These are phyloP conservation scores for Pascua guehoae DNA, from an alignment of 1,284 basidiomycete genomes.

Conservation along the genomic window DNA sequence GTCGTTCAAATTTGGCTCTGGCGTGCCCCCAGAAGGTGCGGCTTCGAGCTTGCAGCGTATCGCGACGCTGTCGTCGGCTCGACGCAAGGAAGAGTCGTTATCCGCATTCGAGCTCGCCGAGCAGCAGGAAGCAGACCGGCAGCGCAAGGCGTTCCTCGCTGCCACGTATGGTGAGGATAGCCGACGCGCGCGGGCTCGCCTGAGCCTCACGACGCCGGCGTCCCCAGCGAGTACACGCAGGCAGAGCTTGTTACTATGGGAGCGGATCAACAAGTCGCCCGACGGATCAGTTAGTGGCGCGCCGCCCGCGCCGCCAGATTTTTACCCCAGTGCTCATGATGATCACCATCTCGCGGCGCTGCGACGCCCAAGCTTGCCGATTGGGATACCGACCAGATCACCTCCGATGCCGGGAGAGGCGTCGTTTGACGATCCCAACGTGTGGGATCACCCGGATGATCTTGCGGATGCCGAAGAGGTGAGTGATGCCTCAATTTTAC, in stretches of 20 bases:
- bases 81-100: conserved; percentile 6
- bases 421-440: conserved; percentile 14
- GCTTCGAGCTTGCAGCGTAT: conserved; percentile 4
- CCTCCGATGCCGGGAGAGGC: neutral
- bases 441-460: conserved; percentile 17
- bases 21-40: neutral
- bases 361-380: conserved; percentile 14
- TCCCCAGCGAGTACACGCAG: conserved; percentile 27
- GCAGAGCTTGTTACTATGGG: conserved; percentile 41
- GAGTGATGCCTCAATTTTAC: neutral
- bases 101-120: conserved; percentile 41
- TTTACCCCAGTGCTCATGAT: too few relatives aligned
- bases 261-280: conserved; percentile 24
- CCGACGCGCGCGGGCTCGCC: conserved; percentile 36
- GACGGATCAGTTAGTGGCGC: neutral
- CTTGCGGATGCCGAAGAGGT: neutral
- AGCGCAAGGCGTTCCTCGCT: conserved; percentile 42
- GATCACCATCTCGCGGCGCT: conserved; percentile 1
- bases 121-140: conserved; percentile 46
- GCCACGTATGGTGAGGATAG: conserved; percentile 45
- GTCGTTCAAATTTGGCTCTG: conserved; percentile 36
- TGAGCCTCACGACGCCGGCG: conserved; percentile 30
- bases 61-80: conserved; percentile 3
- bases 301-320: neutral
- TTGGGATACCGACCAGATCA: conserved; percentile 14